Evolutionary conservation across 164 flowering plant species (phyloP).

Genomic region (Brasenia schreberi): DNA sequence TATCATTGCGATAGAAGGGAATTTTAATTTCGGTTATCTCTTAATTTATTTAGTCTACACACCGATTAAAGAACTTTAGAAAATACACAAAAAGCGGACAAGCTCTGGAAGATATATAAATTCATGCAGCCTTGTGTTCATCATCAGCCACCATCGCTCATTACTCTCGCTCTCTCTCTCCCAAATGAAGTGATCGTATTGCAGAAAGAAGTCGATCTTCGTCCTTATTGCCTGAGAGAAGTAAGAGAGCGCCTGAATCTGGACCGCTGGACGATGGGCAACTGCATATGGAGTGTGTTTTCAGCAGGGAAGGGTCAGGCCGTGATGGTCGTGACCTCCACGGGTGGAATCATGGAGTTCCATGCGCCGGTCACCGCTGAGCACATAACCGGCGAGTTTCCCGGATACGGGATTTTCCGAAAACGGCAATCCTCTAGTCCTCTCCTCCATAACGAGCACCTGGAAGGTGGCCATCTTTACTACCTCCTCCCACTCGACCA

Average conservation of each 20-base stretch:
- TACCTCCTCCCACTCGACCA: constrained; percentile 45
- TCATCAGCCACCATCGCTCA: too few relatives aligned
- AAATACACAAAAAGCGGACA: too few relatives aligned
- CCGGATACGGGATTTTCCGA: constrained; percentile 58
- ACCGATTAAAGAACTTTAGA: too few relatives aligned
- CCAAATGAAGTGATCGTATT: background rate
- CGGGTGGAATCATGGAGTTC: constrained; percentile 86
- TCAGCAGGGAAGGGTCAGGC: background rate
- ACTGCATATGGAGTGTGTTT: constrained; percentile 25
- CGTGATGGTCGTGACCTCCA: constrained; percentile 48
- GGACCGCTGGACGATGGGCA: constrained; percentile 31
- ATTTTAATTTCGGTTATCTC: too few relatives aligned
- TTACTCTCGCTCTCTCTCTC: too few relatives aligned
- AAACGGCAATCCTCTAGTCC: constrained; percentile 51
- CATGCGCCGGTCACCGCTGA: constrained; percentile 41
- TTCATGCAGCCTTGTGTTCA: too few relatives aligned
- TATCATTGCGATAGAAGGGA: too few relatives aligned
- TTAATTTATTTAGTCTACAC: too few relatives aligned
- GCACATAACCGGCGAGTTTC: constrained; percentile 56
- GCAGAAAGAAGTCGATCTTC: background rate
- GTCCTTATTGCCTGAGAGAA: background rate
- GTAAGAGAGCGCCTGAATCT: background rate
- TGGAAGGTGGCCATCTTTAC: constrained; percentile 44
- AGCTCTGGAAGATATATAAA: too few relatives aligned
- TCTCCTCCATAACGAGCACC: constrained; percentile 41